Percentiles rank a stretch among this genome's conserved stretches.
Conservation (phyloP, 495 filamentous ascomycete species). For the Copromyces sp. region DNA sequence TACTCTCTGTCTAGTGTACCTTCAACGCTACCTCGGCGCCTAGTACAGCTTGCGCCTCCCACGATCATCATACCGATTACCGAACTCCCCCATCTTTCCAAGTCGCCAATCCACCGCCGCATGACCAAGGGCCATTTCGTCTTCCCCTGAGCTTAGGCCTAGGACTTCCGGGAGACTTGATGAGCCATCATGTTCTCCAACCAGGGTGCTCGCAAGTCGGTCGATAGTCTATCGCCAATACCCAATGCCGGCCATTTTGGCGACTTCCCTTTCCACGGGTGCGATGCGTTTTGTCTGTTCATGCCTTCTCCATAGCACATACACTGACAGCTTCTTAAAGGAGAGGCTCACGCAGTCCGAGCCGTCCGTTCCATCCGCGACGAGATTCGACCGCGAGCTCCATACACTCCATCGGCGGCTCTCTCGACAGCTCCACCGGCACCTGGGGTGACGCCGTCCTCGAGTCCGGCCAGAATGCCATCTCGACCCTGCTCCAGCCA, state of each 20-base stretch:
- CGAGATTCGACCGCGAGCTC: slow-evolving; percentile 84
- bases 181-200: slow-evolving; percentile 51
- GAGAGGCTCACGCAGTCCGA: slow-evolving; percentile 18
- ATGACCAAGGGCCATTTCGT: neutral
- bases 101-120: neutral
- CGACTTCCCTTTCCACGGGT: slow-evolving; percentile 52
- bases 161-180: slow-evolving; percentile 12
- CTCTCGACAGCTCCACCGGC: slow-evolving; percentile 53
- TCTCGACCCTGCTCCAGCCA: slow-evolving; percentile 84
- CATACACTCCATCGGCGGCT: slow-evolving; percentile 65
- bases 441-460: slow-evolving; percentile 51
- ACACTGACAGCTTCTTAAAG: slow-evolving; percentile 19
- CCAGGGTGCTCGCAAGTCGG: slow-evolving; percentile 54
- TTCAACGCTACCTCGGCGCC: neutral
- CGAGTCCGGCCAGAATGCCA: slow-evolving; percentile 80
- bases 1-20: neutral
- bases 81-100: neutral
- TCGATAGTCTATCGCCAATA: slow-evolving; percentile 53
- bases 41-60: neutral
- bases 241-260: slow-evolving; percentile 38
- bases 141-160: neutral
- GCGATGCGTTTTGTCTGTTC: slow-evolving; percentile 10
- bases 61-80: neutral
- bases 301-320: slow-evolving; percentile 1
- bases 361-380: slow-evolving; percentile 27